These are phyloP conservation scores for Leccinum angustisporum DNA, from an alignment of 1,284 basidiomycete genomes.

Conservation along the genomic window DNA sequence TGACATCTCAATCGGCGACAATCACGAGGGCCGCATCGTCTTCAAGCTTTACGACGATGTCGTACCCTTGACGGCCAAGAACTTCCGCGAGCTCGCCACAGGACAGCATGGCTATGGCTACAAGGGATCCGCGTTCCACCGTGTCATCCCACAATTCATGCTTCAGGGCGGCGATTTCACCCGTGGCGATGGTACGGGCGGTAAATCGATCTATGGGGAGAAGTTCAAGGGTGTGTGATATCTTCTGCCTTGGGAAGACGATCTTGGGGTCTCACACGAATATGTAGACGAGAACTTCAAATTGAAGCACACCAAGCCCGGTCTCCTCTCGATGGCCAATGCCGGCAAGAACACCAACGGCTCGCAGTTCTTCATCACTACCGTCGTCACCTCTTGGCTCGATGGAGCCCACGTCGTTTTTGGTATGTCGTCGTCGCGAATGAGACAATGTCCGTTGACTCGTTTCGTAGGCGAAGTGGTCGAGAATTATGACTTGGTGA, in stretches of 20 bases:
- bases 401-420: slow-evolving; percentile 83
- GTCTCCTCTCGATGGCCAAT: slow-evolving; percentile 90
- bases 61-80: slow-evolving; percentile 70
- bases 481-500: slow-evolving; percentile 61
- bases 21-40: slow-evolving; percentile 68
- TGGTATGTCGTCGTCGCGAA: slow-evolving; percentile 43
- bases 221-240: slow-evolving; percentile 61
- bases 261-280: background rate
- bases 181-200: slow-evolving; percentile 80
- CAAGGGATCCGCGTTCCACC: slow-evolving; percentile 72
- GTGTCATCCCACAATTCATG: slow-evolving; percentile 70
- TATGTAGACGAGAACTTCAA: slow-evolving; percentile 81
- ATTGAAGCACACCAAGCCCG: slow-evolving; percentile 78
- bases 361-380: slow-evolving; percentile 69
- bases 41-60: slow-evolving; percentile 80
- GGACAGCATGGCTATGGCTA: slow-evolving; percentile 74
- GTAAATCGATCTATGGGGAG: slow-evolving; percentile 88
- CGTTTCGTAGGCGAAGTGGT: slow-evolving; percentile 56
- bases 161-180: slow-evolving; percentile 77
- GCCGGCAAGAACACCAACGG: slow-evolving; percentile 66
- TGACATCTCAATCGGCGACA: slow-evolving; percentile 68
- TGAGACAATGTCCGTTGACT: background rate
- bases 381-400: slow-evolving; percentile 68
- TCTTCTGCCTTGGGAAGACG: background rate
- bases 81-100: slow-evolving; percentile 91